A percentile compares a stretch with the other conserved stretches of the same genome.
Evolutionary conservation across 257 asterid genomes (phyloP).

Genomic region (Nicotiana noctiflora): DNA sequence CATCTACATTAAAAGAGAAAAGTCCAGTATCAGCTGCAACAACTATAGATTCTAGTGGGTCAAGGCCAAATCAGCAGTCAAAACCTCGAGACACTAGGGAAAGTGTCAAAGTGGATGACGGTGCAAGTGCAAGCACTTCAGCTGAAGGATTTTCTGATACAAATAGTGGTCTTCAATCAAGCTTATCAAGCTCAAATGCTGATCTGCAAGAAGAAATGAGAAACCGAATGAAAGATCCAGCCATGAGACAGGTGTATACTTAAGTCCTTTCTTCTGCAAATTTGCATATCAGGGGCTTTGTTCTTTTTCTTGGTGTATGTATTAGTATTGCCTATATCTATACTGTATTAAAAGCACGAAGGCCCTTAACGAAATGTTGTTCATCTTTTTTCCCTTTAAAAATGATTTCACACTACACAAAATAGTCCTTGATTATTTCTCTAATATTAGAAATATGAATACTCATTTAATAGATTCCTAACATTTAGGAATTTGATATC

Average conservation of each 20-base stretch:
- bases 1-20: conserved; percentile 64
- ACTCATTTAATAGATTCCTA: too few species aligned
- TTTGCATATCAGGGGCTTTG: not conserved
- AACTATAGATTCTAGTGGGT: conserved; percentile 27
- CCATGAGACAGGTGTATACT: conserved; percentile 75
- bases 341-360: too few species aligned
- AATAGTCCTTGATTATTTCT: too few species aligned
- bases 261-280: not conserved
- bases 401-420: too few species aligned
- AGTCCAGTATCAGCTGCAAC: conserved; percentile 36
- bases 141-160: conserved; percentile 28
- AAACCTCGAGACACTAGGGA: conserved; percentile 23
- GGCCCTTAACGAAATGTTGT: too few species aligned
- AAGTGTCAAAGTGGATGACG: conserved; percentile 21
- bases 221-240: conserved; percentile 96
- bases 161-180: conserved; percentile 33
- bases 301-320: not conserved
- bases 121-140: conserved; percentile 43
- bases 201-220: conserved; percentile 94
- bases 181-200: conserved; percentile 40
- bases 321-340: not conserved
- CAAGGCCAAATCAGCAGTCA: conserved; percentile 27
- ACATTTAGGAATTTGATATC: too few species aligned
- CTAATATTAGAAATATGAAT: too few species aligned
- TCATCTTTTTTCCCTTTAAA: too few species aligned